A percentile compares a stretch with the other conserved stretches of the same genome.
phyloP scores from a whole-genome alignment of 495 filamentous ascomycete species.

The Neurospora tetraspora region DNA sequence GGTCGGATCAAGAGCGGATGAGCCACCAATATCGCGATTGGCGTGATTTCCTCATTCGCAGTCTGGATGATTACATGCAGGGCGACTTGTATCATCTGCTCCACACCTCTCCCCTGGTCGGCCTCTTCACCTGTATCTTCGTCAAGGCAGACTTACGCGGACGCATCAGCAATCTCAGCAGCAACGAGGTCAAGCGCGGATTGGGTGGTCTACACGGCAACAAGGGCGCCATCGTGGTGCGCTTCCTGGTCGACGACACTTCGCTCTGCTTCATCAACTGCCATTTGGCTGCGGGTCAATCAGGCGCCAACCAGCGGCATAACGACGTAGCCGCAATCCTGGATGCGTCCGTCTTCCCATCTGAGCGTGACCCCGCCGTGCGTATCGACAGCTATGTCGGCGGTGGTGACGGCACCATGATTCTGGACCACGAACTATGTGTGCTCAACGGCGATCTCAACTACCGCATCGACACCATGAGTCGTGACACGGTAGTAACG shows the following conservation, averaged over 20 bases:
- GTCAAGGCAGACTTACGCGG: conserved; percentile 68
- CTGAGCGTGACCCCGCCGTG: conserved; percentile 46
- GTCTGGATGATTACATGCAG: conserved; percentile 68
- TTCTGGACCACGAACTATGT: conserved; percentile 94
- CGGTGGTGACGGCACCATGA: conserved; percentile 91
- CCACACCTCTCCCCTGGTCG: conserved; percentile 82
- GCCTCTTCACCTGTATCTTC: conserved; percentile 92
- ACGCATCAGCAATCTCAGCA: conserved; percentile 64
- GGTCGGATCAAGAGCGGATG: conserved; percentile 87
- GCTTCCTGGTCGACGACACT: conserved; percentile 83
- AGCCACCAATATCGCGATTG: conserved; percentile 94
- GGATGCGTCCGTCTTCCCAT: conserved; percentile 62
- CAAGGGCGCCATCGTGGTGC: conserved; percentile 88
- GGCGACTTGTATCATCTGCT: conserved; percentile 73
- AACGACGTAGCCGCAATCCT: conserved; percentile 89
- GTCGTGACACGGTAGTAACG: conserved; percentile 78
- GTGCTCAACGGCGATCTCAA: conserved; percentile 94
- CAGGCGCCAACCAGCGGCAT: conserved; percentile 79
- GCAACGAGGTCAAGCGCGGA: conserved; percentile 82
- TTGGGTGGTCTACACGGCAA: conserved; percentile 92
- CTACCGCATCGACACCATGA: conserved; percentile 97
- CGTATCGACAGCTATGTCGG: conserved; percentile 71
- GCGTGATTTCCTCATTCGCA: conserved; percentile 75
- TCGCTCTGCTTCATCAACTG: conserved; percentile 96
- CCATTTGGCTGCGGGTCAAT: conserved; percentile 90